Base-by-base conservation (phyloP, 2,329 filamentous ascomycete genomes). In the Hypoxylon sp. region DNA sequence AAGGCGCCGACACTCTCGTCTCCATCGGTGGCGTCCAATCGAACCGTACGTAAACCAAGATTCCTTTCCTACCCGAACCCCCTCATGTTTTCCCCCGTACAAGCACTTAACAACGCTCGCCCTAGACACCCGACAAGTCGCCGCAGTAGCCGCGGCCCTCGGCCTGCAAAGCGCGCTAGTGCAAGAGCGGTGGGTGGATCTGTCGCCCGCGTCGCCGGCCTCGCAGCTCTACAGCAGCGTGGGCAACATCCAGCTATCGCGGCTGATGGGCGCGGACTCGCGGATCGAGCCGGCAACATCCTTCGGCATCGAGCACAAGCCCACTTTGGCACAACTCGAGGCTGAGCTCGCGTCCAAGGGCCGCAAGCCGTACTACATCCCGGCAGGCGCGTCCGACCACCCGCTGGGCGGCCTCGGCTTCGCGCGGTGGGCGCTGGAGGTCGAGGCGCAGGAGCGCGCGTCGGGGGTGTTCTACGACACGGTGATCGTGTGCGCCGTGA, bases 291-390 rank as follows among this genome's bases (percentile, higher is more conserved):
- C 67, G 73, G 81, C 85, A 0, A 86, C 86, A 0, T 79, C 79
- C 0, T 92, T 92, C 73, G 89, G 90, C 27, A 92, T 92, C 71
- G 88, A 88, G 78, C 90, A 92, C 80, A 92, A 91, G 79, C 78
- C 80, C 0, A 89, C 88, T 0, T 83, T 90, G 2, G 82, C 84
- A 54, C 78, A 82, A 0, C 81, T 91, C 2, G 82, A 85, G 46
- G 79, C 84, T 13, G 86, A 90, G 74, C 84, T 89, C 15, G 79
- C 82, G 63, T 76, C 73, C 0, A 76, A 76, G 1, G 90, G 89
- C 0, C 84, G 85, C 39, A 89, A 87, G 76, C 89, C 91, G 0
- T 93, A 92, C 75, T 91, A 90, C 75, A 92, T 93, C 70, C 91
- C 91, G 3, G 90, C 90, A 0, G 91, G 91, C 0, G 90, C 90